Percentiles rank a stretch among this genome's conserved stretches.
Evolutionary conservation across 2,329 filamentous ascomycete genomes (phyloP).

Genomic region (Neonectria sp.): DNA sequence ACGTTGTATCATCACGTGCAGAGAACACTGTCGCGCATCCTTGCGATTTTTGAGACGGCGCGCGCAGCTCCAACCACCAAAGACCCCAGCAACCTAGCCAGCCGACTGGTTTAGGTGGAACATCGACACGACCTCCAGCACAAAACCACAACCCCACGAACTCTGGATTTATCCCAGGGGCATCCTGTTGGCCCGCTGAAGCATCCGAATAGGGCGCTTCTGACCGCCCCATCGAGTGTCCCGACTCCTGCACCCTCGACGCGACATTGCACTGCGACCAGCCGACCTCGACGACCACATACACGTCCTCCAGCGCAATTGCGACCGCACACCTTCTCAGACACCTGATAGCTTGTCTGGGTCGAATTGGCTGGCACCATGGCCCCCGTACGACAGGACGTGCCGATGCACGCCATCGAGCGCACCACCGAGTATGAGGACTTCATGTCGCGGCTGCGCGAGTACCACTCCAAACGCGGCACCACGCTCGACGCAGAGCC

Average conservation of each 20-base stretch:
- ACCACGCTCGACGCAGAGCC: slow-evolving; percentile 86
- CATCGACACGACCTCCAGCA: slow-evolving; percentile 16
- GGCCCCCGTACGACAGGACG: slow-evolving; percentile 55
- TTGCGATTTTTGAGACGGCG: slow-evolving; percentile 29
- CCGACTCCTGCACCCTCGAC: slow-evolving; percentile 9
- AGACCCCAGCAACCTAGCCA: slow-evolving; percentile 31
- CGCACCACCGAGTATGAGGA: slow-evolving; percentile 80
- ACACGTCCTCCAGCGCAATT: slow-evolving; percentile 10
- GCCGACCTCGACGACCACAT: slow-evolving; percentile 10
- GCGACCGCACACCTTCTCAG: slow-evolving; percentile 8
- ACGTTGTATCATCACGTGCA: slow-evolving; percentile 21
- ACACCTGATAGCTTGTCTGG: neutral
- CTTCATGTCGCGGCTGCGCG: slow-evolving; percentile 81
- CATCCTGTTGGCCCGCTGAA: slow-evolving; percentile 13
- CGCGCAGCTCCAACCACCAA: slow-evolving; percentile 23
- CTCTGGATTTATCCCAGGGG: slow-evolving; percentile 13
- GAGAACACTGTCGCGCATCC: slow-evolving; percentile 29
- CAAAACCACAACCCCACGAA: slow-evolving; percentile 13
- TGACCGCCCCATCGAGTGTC: neutral
- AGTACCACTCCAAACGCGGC: slow-evolving; percentile 84
- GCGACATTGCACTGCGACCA: slow-evolving; percentile 22
- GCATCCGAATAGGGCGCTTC: slow-evolving; percentile 10
- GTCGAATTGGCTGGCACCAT: slow-evolving; percentile 42
- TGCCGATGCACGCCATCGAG: slow-evolving; percentile 65
- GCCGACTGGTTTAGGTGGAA: slow-evolving; percentile 29